Base-by-base conservation (phyloP, 2,329 filamentous ascomycete species). In the Elsinoe necatrix region DNA sequence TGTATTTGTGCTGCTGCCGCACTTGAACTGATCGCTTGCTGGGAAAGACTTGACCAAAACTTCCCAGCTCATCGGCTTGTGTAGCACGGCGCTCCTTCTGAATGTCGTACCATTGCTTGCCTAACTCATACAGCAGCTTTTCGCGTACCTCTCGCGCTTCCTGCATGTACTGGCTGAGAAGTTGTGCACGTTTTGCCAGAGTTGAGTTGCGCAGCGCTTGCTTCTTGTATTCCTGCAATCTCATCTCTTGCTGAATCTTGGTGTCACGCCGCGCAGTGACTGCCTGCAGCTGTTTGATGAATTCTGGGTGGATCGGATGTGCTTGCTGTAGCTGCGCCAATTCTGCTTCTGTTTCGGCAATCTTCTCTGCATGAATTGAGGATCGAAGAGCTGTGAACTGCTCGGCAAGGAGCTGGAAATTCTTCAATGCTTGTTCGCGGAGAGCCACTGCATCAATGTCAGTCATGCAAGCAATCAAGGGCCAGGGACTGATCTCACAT, bases 81-180 rank as follows among this genome's bases (percentile, higher is more conserved):
- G 81, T 79, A 65, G 85, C 86, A 65, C 91, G 84, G 58, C 93
- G 83, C 67, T 95, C 89, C 63, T 88, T 85, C 69, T 97, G 92
- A 57, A 97, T 88, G 63, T 92, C 86, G 71, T 95, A 95, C 80
- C 92, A 95, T 62, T 93, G 85, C 69, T 89, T 84, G 65, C 93
- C 92, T 58, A 95, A 82, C 58, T 85, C 79, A 61, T 91, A 86
- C 27, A 97, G 77, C 45, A 87, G 81, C 56, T 80, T 80, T 69
- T 97, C 92, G 59, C 93, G 83, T 62, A 87, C 80, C 66, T 95
- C 88, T 56, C 93, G 84, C 31, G 91, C 81, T 48, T 83, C 82
- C 70, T 98, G 93, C 70, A 90, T 91, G 70, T 88, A 97, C 66
- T 96, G 91, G 59, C 87, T 86, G 72, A 95, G 88, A 56, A 92